Base-by-base conservation (phyloP, 129 eudicot species). In the Silybum marianum region DNA sequence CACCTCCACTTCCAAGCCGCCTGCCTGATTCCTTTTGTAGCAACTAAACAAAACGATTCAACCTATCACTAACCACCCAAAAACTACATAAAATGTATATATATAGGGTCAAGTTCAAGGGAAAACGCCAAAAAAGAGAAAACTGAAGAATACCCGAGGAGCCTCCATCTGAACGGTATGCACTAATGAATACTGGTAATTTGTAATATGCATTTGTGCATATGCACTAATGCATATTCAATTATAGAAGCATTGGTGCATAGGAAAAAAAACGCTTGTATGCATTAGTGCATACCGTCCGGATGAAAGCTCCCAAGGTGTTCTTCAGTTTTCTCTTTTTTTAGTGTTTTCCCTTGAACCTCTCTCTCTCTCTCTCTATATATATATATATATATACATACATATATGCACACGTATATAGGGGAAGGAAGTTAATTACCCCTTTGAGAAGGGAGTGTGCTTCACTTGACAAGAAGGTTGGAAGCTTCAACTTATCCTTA, bases 381-480 rank as follows among this genome's bases (percentile, higher is more conserved):
- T 46, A 10, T 42, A 38, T 38, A 38, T 21, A 24, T 72, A 69
- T 34, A 70, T 14, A 81, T 1, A 18, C 18, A 22, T 3, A 19
- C n/a, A n/a, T n/a, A n/a, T n/a, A n/a, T n/a, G n/a, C n/a, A 68
- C 51, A 70, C 13, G 76, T 2, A 18, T 23, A 22, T 6, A n/a
- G 42, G 69, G 44, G 28, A 72, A 77, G 44, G 23, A 73, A 78
- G 74, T 54, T 11, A 23, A 51, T 66, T 90, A 92, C 97, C 97
- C 89, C 96, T 93, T 93, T 93, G 75, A 93, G 76, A 38, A 93
- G 85, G 1, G 97, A 88, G 84, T 93, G 97, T 67, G 94, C 97
- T 75, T 93, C 94, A 32, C 97, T 93, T 51, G 97, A 78, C 88
- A 93, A 87, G 84, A 88, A 93, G 16, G 90, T 75, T 7, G 98